These are phyloP conservation scores for Pestalotiopsis sp. DNA, from an alignment of 2,329 filamentous ascomycete species.

Conservation along the genomic window DNA sequence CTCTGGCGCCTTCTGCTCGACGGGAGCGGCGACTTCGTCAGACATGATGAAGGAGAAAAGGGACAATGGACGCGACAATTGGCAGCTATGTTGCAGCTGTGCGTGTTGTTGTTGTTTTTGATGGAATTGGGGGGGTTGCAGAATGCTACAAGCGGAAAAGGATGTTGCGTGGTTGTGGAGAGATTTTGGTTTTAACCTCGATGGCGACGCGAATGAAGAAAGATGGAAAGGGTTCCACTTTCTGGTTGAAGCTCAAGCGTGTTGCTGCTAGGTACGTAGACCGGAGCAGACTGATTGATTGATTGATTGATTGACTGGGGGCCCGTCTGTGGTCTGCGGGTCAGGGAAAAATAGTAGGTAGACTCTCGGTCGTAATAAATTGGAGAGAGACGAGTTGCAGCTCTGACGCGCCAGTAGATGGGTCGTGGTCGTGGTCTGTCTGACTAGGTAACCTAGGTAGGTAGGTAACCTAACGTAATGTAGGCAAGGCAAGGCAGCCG, in stretches of 20 bases:
- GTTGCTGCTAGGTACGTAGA: not conserved
- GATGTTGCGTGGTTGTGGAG: conserved; percentile 8
- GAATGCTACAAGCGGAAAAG: not conserved
- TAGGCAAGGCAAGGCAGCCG: not conserved
- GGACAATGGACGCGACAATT: conserved; percentile 5
- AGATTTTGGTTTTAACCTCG: conserved; percentile 6
- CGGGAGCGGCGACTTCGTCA: conserved; percentile 26
- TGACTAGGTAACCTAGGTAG: not conserved
- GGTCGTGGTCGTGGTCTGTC: not conserved
- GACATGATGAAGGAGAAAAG: conserved; percentile 24
- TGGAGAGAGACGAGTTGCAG: not conserved
- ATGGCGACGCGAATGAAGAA: conserved; percentile 4
- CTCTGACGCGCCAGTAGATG: conserved; percentile 1
- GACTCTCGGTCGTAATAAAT: not conserved
- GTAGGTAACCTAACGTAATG: not conserved
- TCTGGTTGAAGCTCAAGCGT: conserved; percentile 8
- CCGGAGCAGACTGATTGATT: not conserved
- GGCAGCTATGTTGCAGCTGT: not conserved
- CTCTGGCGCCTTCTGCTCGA: conserved; percentile 19
- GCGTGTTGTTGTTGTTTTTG: not conserved
- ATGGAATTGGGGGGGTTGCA: not conserved
- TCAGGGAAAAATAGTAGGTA: not conserved
- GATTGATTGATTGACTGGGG: not conserved
- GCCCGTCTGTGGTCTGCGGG: not conserved
- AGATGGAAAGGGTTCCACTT: conserved; percentile 2